These are phyloP conservation scores for Clausena lansium DNA, from an alignment of 345 rosid genomes.

Conservation along the genomic window DNA sequence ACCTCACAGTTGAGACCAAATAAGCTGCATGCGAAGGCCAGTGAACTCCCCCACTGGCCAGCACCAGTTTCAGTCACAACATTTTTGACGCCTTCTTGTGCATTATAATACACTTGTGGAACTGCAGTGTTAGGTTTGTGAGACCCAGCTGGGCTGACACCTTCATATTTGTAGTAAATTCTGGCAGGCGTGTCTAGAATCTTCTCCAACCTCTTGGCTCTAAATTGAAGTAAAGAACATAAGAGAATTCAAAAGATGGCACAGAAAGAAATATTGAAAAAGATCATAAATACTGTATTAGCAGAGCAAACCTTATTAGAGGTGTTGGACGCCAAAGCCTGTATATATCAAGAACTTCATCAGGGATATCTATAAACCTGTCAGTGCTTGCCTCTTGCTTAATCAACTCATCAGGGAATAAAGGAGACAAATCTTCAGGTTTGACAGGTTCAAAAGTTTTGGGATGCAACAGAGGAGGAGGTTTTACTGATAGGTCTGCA, in stretches of 20 bases:
- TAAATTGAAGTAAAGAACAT: slow-evolving; percentile 23
- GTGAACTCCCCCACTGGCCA: slow-evolving; percentile 95
- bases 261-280: background rate
- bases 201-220: slow-evolving; percentile 97
- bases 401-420: slow-evolving; percentile 78
- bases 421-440: slow-evolving; percentile 76
- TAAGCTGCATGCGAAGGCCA: slow-evolving; percentile 89
- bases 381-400: slow-evolving; percentile 74
- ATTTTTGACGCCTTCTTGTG: slow-evolving; percentile 70
- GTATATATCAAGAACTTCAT: slow-evolving; percentile 78
- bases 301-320: slow-evolving; percentile 59
- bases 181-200: slow-evolving; percentile 82
- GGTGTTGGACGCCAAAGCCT: slow-evolving; percentile 97
- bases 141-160: slow-evolving; percentile 95
- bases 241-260: background rate
- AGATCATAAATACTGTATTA: background rate
- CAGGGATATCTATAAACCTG: slow-evolving; percentile 79
- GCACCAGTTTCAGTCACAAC: slow-evolving; percentile 95
- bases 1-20: slow-evolving; percentile 81
- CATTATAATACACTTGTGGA: slow-evolving; percentile 86
- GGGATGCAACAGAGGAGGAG: slow-evolving; percentile 83
- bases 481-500: slow-evolving; percentile 80
- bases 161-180: slow-evolving; percentile 94
- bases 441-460: slow-evolving; percentile 66
- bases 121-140: slow-evolving; percentile 91